phyloP scores from a whole-genome alignment of 2,329 filamentous ascomycete species.

The Diplodia mutila region DNA sequence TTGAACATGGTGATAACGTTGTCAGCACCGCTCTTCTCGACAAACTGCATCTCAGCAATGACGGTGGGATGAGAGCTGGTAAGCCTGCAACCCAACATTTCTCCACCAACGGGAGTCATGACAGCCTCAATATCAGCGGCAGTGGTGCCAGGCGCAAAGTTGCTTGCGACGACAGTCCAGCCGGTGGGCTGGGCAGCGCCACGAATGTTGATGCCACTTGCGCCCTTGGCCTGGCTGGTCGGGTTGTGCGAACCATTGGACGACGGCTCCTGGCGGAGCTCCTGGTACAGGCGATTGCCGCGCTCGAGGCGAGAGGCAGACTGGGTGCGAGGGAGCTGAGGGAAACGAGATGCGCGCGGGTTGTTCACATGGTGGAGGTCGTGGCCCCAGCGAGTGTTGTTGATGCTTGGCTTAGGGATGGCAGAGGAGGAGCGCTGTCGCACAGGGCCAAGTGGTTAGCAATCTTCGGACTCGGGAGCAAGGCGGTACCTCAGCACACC shows the following conservation, averaged over 20 bases:
- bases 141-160: constrained; percentile 81
- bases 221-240: constrained; percentile 35
- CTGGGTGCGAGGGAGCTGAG: constrained; percentile 41
- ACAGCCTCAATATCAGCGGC: constrained; percentile 82
- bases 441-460: constrained; percentile 3
- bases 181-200: constrained; percentile 51
- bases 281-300: constrained; percentile 47
- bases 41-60: constrained; percentile 77
- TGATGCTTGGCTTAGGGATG: constrained; percentile 46
- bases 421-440: constrained; percentile 33
- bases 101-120: constrained; percentile 71
- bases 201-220: constrained; percentile 67
- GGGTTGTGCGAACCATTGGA: constrained; percentile 32
- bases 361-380: constrained; percentile 60
- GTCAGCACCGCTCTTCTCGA: constrained; percentile 72
- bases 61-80: constrained; percentile 71
- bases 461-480: neutral
- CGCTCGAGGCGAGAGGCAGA: constrained; percentile 47
- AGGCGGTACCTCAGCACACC: constrained; percentile 45
- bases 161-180: constrained; percentile 74
- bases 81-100: constrained; percentile 68
- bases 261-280: constrained; percentile 43
- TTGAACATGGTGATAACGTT: constrained; percentile 76
- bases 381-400: constrained; percentile 69
- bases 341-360: constrained; percentile 41